A percentile compares a stretch with the other conserved stretches of the same genome.
phyloP scores from a whole-genome alignment of 768 basidiomycete genomes.

The Tulasnella sp. region DNA sequence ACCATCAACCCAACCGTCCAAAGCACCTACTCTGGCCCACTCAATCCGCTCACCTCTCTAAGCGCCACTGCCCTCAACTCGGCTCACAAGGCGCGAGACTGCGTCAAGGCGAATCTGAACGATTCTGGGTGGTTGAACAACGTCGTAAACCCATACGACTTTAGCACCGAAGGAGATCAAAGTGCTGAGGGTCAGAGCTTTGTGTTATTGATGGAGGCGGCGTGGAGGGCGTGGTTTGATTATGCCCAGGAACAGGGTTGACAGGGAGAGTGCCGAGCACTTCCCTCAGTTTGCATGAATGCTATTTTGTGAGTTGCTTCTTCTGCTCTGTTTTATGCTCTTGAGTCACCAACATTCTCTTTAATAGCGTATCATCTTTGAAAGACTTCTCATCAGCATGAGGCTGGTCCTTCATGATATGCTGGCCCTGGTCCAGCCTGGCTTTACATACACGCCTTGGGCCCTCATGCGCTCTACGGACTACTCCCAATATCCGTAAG shows the following conservation, averaged over 20 bases:
- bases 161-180: constrained; percentile 35
- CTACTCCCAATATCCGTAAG: too few species aligned
- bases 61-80: not conserved
- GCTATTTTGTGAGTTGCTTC: too few species aligned
- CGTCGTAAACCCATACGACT: constrained; percentile 62
- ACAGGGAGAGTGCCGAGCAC: too few species aligned
- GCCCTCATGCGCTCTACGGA: too few species aligned
- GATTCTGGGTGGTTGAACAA: constrained; percentile 52
- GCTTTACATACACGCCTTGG: too few species aligned
- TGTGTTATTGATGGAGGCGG: constrained; percentile 27
- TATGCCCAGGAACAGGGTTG: not conserved
- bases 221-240: constrained; percentile 8
- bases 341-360: too few species aligned
- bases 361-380: too few species aligned
- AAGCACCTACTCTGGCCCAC: constrained; percentile 1
- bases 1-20: constrained; percentile 2
- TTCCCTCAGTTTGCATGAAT: too few species aligned
- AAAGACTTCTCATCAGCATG: too few species aligned
- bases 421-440: too few species aligned
- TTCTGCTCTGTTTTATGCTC: too few species aligned
- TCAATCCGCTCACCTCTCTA: not conserved
- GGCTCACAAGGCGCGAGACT: constrained; percentile 23
- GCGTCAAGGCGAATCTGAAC: not conserved
- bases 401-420: too few species aligned
- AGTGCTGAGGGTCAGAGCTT: constrained; percentile 78